Evolutionary conservation across 306 rosid species (phyloP).

Genomic region (Cucumis cinereus): DNA sequence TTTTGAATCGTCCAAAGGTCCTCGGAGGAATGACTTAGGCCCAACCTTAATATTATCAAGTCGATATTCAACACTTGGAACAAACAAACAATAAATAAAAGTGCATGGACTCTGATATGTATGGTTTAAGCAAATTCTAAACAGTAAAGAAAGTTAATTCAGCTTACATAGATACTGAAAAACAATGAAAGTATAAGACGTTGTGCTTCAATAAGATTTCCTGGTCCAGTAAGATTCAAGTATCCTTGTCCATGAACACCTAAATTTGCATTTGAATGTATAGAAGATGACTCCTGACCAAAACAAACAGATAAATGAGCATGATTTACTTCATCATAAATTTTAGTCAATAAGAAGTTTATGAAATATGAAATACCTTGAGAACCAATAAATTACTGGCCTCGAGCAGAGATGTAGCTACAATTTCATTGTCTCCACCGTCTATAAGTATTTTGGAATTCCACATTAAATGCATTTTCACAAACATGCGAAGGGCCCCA

Average conservation of each 20-base stretch:
- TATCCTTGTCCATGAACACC: constrained; percentile 96
- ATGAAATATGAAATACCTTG: constrained; percentile 39
- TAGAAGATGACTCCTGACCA: constrained; percentile 68
- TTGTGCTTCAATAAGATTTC: constrained; percentile 87
- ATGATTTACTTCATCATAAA: constrained; percentile 5
- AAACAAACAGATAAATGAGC: constrained; percentile 16
- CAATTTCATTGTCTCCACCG: constrained; percentile 54
- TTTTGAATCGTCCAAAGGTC: constrained; percentile 51
- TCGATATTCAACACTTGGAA: constrained; percentile 10
- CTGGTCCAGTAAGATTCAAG: constrained; percentile 89
- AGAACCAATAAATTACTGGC: constrained; percentile 94
- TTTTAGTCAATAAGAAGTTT: constrained; percentile 11
- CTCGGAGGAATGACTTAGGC: constrained; percentile 73
- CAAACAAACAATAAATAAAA: background rate
- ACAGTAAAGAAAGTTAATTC: background rate
- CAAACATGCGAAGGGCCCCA: constrained; percentile 96
- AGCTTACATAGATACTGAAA: constrained; percentile 60
- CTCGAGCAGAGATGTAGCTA: constrained; percentile 80
- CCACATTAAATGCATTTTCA: constrained; percentile 85
- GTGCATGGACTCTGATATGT: background rate
- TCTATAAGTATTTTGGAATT: constrained; percentile 82
- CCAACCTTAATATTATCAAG: constrained; percentile 55
- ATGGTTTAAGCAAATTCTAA: background rate
- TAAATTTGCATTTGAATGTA: constrained; percentile 87
- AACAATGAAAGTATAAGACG: constrained; percentile 71